phyloP scores from a whole-genome alignment of 495 filamentous ascomycete genomes.

The Cetradonia linearis region DNA sequence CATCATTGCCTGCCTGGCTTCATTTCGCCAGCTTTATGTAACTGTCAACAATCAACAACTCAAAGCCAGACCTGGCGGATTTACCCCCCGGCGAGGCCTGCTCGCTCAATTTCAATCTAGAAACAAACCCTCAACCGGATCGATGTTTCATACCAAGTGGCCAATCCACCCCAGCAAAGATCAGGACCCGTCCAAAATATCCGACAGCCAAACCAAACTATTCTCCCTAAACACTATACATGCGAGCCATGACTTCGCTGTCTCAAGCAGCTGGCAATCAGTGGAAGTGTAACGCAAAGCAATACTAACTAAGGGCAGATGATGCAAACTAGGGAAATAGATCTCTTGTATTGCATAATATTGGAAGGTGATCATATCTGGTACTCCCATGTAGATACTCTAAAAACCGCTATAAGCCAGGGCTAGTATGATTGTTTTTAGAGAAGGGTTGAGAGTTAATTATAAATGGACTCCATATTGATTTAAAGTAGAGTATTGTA shows the following conservation, averaged over 20 bases:
- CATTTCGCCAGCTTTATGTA: slow-evolving; percentile 19
- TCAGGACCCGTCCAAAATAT: background rate
- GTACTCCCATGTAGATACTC: no score
- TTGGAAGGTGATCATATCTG: no score
- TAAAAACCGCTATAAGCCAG: no score
- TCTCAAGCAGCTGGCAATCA: background rate
- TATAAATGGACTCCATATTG: no score
- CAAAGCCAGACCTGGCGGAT: background rate
- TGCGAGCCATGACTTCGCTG: background rate
- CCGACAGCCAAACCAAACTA: background rate
- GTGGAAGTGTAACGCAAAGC: no score
- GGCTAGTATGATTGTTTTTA: no score
- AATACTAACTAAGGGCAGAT: no score
- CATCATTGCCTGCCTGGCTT: slow-evolving; percentile 14
- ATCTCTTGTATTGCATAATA: no score
- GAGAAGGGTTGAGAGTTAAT: no score
- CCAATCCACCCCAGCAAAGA: background rate
- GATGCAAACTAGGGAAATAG: no score
- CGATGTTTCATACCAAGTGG: background rate
- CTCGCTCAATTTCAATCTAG: background rate
- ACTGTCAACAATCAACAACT: background rate
- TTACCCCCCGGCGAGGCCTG: background rate
- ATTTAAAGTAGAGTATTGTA: no score
- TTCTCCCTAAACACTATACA: background rate
- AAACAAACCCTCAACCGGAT: background rate